phyloP scores from a whole-genome alignment of 148 eudicot species.

The Hydrangea macrophylla region DNA sequence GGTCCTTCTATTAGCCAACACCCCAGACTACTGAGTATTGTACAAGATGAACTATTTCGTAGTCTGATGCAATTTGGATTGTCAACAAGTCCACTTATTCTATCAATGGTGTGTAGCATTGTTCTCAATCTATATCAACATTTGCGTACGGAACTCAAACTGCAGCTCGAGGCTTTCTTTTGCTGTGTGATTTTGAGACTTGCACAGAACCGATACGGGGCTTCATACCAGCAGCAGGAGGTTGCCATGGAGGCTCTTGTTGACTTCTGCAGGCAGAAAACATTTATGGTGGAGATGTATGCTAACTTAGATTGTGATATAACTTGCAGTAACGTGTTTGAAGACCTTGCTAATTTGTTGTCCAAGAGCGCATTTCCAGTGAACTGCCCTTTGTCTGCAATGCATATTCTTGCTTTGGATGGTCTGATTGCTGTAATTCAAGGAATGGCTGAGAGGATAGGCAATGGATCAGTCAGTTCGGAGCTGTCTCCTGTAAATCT shows the following conservation, averaged over 20 bases:
- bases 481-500: slow-evolving; percentile 55
- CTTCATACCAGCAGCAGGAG: slow-evolving; percentile 92
- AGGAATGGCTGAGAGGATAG: slow-evolving; percentile 89
- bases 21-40: slow-evolving; percentile 62
- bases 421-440: slow-evolving; percentile 86
- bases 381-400: slow-evolving; percentile 75
- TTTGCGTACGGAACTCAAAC: slow-evolving; percentile 65
- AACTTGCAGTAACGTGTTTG: slow-evolving; percentile 84
- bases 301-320: slow-evolving; percentile 93
- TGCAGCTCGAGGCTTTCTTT: slow-evolving; percentile 91
- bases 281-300: slow-evolving; percentile 83
- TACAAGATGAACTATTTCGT: slow-evolving; percentile 82
- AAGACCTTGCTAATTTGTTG: slow-evolving; percentile 82
- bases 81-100: slow-evolving; percentile 86
- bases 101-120: slow-evolving; percentile 88
- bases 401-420: slow-evolving; percentile 90
- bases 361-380: slow-evolving; percentile 96
- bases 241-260: slow-evolving; percentile 98
- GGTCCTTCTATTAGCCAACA: slow-evolving; percentile 69
- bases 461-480: slow-evolving; percentile 51
- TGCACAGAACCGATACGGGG: slow-evolving; percentile 82
- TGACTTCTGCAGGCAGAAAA: slow-evolving; percentile 89
- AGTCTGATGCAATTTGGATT: slow-evolving; percentile 86
- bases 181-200: slow-evolving; percentile 75
- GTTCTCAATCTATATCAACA: slow-evolving; percentile 82